phyloP scores from a whole-genome alignment of 73 alveolate species.

The Tetrahymena thermophila region DNA sequence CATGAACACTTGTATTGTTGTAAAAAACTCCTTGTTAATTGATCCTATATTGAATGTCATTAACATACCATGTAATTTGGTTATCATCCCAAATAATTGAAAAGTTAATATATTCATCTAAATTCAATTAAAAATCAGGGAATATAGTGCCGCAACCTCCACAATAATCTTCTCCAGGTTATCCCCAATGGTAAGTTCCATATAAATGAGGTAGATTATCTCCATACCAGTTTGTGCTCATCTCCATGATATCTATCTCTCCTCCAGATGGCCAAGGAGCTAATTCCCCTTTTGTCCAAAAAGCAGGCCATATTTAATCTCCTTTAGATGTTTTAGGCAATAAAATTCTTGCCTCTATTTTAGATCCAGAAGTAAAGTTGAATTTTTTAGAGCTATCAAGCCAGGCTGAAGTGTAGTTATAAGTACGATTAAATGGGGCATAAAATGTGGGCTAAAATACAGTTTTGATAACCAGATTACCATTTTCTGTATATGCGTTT shows the following conservation, averaged over 20 bases:
- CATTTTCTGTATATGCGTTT: not conserved
- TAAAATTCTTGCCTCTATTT: not conserved
- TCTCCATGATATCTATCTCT: not conserved
- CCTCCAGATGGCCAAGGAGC: not conserved
- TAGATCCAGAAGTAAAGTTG: not conserved
- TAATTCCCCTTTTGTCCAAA: not conserved
- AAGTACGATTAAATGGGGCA: not conserved
- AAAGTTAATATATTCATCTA: not conserved
- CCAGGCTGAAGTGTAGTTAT: not conserved
- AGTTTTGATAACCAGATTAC: not conserved
- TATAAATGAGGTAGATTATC: not conserved
- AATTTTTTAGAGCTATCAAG: not conserved
- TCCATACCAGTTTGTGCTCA: not conserved
- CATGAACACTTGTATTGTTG: not conserved
- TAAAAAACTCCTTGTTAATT: not conserved
- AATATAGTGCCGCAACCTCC: not conserved
- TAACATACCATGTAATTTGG: not conserved
- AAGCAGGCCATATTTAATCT: not conserved
- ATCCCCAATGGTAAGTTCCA: not conserved
- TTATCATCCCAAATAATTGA: not conserved
- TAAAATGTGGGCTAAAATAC: not conserved
- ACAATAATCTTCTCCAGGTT: not conserved
- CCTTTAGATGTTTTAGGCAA: not conserved
- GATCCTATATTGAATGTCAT: not conserved
- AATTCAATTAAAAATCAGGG: not conserved